Conservation (phyloP, 2,329 filamentous ascomycete species). For the Neobulgaria alba region DNA sequence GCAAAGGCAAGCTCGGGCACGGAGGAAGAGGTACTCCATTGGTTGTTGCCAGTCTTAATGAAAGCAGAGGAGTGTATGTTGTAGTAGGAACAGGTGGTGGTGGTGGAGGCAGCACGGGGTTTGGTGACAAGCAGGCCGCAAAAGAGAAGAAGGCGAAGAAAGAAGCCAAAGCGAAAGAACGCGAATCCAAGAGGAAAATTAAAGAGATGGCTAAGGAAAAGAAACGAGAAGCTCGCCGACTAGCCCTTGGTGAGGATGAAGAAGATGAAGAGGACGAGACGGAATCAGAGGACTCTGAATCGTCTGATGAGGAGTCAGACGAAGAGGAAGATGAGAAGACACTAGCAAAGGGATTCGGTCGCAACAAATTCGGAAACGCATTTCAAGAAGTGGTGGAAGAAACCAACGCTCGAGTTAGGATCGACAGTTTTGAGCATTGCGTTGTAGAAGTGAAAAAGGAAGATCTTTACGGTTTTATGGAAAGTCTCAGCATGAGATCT, state of each 20-base stretch:
- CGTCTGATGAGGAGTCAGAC: conserved; percentile 38
- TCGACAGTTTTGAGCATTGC: conserved; percentile 95
- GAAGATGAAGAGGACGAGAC: conserved; percentile 43
- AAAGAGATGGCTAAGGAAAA: conserved; percentile 52
- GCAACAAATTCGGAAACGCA: conserved; percentile 87
- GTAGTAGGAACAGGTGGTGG: conserved; percentile 89
- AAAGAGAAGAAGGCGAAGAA: conserved; percentile 55
- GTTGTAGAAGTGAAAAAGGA: conserved; percentile 98
- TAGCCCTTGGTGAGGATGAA: conserved; percentile 37
- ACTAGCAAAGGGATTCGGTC: conserved; percentile 57
- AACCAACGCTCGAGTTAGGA: conserved; percentile 80
- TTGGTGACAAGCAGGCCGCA: conserved; percentile 58
- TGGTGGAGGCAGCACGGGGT: conserved; percentile 55
- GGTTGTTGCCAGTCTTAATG: conserved; percentile 83
- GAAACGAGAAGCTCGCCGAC: conserved; percentile 51
- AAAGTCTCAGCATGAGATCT: conserved; percentile 83
- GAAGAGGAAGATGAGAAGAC: conserved; percentile 46
- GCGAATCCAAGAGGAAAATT: conserved; percentile 47
- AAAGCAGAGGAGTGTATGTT: conserved; percentile 77
- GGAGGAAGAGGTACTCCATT: conserved; percentile 72
- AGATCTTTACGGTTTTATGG: conserved; percentile 81
- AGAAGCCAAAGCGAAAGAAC: conserved; percentile 53
- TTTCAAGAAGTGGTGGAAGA: conserved; percentile 93
- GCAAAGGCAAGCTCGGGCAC: conserved; percentile 57
- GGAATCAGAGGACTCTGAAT: conserved; percentile 42